These are phyloP conservation scores for Daldinia caldariorum DNA, from an alignment of 495 filamentous ascomycete genomes.

Conservation along the genomic window DNA sequence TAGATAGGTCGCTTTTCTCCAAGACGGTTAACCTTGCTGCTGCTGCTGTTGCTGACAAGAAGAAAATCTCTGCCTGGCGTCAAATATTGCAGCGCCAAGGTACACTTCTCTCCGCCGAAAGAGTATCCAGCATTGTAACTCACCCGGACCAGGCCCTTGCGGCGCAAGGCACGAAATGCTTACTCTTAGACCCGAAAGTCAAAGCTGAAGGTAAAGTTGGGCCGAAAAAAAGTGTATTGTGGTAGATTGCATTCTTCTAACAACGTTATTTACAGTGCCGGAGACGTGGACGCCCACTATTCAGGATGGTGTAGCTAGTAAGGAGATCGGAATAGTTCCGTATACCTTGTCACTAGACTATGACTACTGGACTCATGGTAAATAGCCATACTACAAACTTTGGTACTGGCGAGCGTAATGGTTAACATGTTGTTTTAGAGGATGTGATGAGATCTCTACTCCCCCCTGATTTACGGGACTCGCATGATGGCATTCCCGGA, in stretches of 20 bases:
- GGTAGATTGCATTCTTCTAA: slow-evolving; percentile 24
- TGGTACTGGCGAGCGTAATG: slow-evolving; percentile 9
- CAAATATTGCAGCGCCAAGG: slow-evolving; percentile 63
- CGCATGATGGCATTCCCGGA: slow-evolving; percentile 78
- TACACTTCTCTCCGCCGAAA: slow-evolving; percentile 65
- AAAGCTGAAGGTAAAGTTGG: slow-evolving; percentile 68
- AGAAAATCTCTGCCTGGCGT: slow-evolving; percentile 74
- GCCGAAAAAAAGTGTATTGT: slow-evolving; percentile 11
- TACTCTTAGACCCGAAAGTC: slow-evolving; percentile 77
- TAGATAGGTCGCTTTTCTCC: slow-evolving; percentile 86
- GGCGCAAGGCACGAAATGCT: slow-evolving; percentile 68
- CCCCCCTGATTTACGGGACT: slow-evolving; percentile 65
- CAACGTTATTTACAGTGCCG: slow-evolving; percentile 62
- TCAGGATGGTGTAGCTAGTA: slow-evolving; percentile 70
- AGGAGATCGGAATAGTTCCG: slow-evolving; percentile 73
- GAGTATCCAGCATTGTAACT: slow-evolving; percentile 64
- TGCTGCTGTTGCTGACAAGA: slow-evolving; percentile 76
- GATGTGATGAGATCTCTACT: slow-evolving; percentile 85
- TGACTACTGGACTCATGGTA: slow-evolving; percentile 85
- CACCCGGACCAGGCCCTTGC: slow-evolving; percentile 65
- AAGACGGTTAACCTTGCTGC: slow-evolving; percentile 79
- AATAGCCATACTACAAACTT: slow-evolving; percentile 45
- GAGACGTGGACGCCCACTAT: slow-evolving; percentile 77
- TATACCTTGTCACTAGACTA: slow-evolving; percentile 83
- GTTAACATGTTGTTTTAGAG: slow-evolving; percentile 56